These are phyloP conservation scores for Bruguiera hainesii DNA, from an alignment of 441 rosid species.

Conservation along the genomic window DNA sequence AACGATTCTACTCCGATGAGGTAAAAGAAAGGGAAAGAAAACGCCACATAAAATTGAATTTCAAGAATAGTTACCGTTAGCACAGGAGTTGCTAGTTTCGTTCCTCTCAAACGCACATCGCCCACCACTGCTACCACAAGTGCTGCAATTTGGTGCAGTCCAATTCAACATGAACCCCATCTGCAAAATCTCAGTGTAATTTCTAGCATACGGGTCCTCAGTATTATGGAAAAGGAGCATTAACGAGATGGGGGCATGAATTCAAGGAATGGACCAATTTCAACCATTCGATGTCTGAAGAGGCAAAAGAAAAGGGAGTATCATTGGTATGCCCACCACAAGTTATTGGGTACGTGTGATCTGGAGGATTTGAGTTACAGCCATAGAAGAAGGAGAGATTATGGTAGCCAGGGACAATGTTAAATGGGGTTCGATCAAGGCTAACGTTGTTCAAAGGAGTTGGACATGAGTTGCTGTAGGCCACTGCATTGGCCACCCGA, in stretches of 20 bases:
- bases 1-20: too few relatives aligned
- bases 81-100: conserved; percentile 27
- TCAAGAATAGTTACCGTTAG: conserved; percentile 35
- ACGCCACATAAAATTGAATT: too few relatives aligned
- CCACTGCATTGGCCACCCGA: conserved; percentile 34
- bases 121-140: conserved; percentile 46
- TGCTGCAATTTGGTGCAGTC: conserved; percentile 37
- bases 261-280: background rate
- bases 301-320: conserved; percentile 32
- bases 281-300: conserved; percentile 18
- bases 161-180: conserved; percentile 52
- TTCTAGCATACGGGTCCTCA: background rate
- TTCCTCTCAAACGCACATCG: conserved; percentile 39
- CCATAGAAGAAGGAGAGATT: conserved; percentile 35
- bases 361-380: conserved; percentile 29
- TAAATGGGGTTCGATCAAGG: conserved; percentile 40
- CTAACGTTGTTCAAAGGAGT: conserved; percentile 36
- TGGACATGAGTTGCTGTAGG: conserved; percentile 37
- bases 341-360: conserved; percentile 9
- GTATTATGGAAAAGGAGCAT: conserved; percentile 30
- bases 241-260: conserved; percentile 31
- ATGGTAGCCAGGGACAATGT: conserved; percentile 16
- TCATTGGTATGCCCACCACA: conserved; percentile 28
- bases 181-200: conserved; percentile 32
- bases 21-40: too few relatives aligned